Evolutionary conservation across 139 green algal genomes (phyloP).

Genomic region (Chlorella sp.): DNA sequence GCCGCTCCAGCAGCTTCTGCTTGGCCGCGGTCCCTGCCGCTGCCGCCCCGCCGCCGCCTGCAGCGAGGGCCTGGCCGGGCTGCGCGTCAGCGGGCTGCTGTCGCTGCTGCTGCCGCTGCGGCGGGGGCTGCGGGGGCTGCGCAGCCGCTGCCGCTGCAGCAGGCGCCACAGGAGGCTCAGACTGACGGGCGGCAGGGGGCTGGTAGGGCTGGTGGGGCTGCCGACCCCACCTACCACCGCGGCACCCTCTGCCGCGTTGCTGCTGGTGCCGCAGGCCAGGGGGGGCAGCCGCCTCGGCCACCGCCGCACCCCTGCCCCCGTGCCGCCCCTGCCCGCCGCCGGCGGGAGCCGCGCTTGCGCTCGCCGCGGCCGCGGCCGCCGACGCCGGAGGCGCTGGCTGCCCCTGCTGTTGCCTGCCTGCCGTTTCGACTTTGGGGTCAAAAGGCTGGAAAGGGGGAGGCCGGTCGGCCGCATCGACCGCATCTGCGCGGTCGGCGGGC

Average conservation of each 20-base stretch:
- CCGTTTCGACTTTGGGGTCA: slow-evolving; percentile 16
- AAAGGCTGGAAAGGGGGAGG: slow-evolving; percentile 50
- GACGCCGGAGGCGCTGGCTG: background rate
- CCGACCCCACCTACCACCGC: background rate
- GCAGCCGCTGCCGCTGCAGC: background rate
- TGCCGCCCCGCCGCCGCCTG: background rate
- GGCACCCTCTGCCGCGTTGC: background rate
- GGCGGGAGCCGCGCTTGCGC: background rate
- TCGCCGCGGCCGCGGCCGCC: background rate
- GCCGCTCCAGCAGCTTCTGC: slow-evolving; percentile 39
- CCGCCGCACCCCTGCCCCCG: background rate
- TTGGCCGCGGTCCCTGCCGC: background rate
- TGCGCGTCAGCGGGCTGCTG: background rate
- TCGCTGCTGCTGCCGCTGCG: background rate
- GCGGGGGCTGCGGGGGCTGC: background rate
- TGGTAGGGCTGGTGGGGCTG: slow-evolving; percentile 6
- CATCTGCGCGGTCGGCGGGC: background rate
- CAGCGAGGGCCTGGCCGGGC: background rate
- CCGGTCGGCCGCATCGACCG: slow-evolving; percentile 18
- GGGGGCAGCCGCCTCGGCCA: background rate
- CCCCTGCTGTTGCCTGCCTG: slow-evolving; percentile 5
- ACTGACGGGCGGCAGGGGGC: slow-evolving; percentile 18
- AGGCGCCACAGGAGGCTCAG: background rate
- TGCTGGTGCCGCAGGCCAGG: background rate
- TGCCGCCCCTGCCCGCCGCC: background rate